These are phyloP conservation scores for Proteromonas lacertae DNA, from an alignment of 352 stramenopile species.

Conservation along the genomic window DNA sequence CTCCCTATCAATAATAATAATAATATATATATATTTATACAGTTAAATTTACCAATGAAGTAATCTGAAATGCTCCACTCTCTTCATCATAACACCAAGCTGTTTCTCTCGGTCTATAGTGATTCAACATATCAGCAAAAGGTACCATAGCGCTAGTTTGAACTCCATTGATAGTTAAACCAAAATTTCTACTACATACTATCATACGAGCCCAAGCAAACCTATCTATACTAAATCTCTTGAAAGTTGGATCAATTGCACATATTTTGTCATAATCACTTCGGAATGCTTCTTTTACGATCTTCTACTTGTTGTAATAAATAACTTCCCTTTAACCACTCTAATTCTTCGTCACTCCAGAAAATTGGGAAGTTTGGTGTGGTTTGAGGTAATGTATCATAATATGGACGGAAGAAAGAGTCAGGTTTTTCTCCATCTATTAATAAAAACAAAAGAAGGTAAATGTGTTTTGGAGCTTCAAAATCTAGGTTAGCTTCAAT, in stretches of 20 bases:
- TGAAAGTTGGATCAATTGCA: slow-evolving; percentile 43
- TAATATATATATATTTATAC: not conserved
- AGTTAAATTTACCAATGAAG: slow-evolving; percentile 11
- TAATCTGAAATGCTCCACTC: slow-evolving; percentile 38
- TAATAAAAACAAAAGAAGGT: slow-evolving; percentile 92
- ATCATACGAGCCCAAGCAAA: slow-evolving; percentile 96
- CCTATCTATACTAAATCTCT: slow-evolving; percentile 59
- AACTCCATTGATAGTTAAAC: slow-evolving; percentile 71
- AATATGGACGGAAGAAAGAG: slow-evolving; percentile 67
- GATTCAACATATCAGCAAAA: slow-evolving; percentile 98
- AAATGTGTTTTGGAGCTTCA: slow-evolving; percentile 93
- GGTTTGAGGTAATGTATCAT: slow-evolving; percentile 70
- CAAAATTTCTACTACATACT: slow-evolving; percentile 93
- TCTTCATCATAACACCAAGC: slow-evolving; percentile 59
- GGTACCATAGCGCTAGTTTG: slow-evolving; percentile 85
- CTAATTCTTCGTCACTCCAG: slow-evolving; percentile 67
- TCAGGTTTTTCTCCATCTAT: slow-evolving; percentile 55
- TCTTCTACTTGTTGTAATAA: slow-evolving; percentile 72
- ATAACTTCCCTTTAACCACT: slow-evolving; percentile 47
- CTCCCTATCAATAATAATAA: slow-evolving; percentile 4
- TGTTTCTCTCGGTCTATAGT: slow-evolving; percentile 86
- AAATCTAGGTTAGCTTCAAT: slow-evolving; percentile 61
- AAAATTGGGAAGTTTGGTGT: slow-evolving; percentile 96
- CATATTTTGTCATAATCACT: slow-evolving; percentile 88
- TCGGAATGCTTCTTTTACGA: slow-evolving; percentile 60